Conservation (phyloP, 2,329 filamentous ascomycete species). For the Penicillium oxalicum region DNA sequence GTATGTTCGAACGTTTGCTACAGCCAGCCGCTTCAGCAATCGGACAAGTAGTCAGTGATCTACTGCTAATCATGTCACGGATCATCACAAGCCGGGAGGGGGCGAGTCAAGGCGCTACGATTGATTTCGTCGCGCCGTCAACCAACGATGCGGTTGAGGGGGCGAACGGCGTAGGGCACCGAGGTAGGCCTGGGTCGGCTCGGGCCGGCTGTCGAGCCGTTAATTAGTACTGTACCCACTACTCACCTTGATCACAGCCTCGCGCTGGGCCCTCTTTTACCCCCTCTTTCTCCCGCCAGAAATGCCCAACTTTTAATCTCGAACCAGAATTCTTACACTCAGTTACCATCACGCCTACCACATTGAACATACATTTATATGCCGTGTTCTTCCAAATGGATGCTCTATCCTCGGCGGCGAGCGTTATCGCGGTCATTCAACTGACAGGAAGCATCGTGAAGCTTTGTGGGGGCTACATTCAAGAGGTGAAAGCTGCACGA, state of each 20-base stretch:
- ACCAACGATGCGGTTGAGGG: background rate
- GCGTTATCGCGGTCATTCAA: slow-evolving; percentile 22
- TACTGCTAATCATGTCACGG: slow-evolving; percentile 11
- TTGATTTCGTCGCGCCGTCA: background rate
- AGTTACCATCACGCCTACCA: slow-evolving; percentile 4
- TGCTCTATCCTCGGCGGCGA: slow-evolving; percentile 14
- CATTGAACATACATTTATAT: slow-evolving; percentile 3
- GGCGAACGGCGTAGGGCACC: slow-evolving; percentile 1
- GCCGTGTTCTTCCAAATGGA: background rate
- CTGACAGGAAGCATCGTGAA: slow-evolving; percentile 16
- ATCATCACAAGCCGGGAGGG: slow-evolving; percentile 13
- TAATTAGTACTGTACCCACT: slow-evolving; percentile 1
- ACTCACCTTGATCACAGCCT: too few relatives aligned
- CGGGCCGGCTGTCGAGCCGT: slow-evolving; percentile 11
- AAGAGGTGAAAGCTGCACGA: slow-evolving; percentile 18
- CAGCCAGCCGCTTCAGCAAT: slow-evolving; percentile 14
- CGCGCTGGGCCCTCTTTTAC: too few relatives aligned
- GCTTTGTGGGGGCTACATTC: slow-evolving; percentile 19
- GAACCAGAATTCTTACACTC: slow-evolving; percentile 3
- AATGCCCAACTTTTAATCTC: slow-evolving; percentile 3
- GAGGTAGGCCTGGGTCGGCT: slow-evolving; percentile 8
- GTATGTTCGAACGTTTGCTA: slow-evolving; percentile 11
- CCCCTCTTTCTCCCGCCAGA: slow-evolving; percentile 9
- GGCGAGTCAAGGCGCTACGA: slow-evolving; percentile 10
- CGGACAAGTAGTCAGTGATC: slow-evolving; percentile 11